These are phyloP conservation scores for Maudiozyma humilis DNA, from an alignment of 1,139 yeast genomes.

Conservation along the genomic window DNA sequence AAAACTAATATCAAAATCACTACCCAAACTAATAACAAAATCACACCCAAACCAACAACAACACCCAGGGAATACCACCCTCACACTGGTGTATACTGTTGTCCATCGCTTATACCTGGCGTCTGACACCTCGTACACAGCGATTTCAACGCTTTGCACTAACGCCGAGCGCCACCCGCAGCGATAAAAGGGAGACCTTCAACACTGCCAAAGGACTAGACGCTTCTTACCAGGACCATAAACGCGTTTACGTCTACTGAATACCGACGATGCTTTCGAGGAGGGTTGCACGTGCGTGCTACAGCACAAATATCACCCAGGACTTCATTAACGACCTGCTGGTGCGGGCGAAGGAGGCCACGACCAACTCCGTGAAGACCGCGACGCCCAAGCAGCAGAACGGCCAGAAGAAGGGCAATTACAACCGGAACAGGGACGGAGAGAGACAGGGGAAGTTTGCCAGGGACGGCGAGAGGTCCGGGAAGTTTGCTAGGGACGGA, in stretches of 20 bases:
- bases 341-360: constrained; percentile 21
- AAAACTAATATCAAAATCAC: no score
- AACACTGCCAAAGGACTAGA: neutral
- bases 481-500: neutral
- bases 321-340: constrained; percentile 22
- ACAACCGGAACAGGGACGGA: neutral
- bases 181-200: neutral
- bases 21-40: no score
- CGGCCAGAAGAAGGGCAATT: neutral
- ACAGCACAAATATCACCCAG: constrained; percentile 20
- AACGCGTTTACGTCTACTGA: no score
- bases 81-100: no score
- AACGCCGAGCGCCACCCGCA: no score
- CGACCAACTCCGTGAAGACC: constrained; percentile 8
- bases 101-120: no score
- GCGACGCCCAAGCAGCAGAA: neutral
- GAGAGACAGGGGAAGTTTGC: neutral
- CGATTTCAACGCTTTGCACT: no score
- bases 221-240: no score
- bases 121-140: no score
- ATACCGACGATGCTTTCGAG: constrained; percentile 3
- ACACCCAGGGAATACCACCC: no score
- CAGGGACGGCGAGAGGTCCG: neutral
- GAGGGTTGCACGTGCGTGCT: constrained; percentile 8
- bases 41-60: no score